Evolutionary conservation across 2,329 filamentous ascomycete species (phyloP), one percentile per base, ranked within the genome.

Genomic region (Alternaria brassicae): DNA sequence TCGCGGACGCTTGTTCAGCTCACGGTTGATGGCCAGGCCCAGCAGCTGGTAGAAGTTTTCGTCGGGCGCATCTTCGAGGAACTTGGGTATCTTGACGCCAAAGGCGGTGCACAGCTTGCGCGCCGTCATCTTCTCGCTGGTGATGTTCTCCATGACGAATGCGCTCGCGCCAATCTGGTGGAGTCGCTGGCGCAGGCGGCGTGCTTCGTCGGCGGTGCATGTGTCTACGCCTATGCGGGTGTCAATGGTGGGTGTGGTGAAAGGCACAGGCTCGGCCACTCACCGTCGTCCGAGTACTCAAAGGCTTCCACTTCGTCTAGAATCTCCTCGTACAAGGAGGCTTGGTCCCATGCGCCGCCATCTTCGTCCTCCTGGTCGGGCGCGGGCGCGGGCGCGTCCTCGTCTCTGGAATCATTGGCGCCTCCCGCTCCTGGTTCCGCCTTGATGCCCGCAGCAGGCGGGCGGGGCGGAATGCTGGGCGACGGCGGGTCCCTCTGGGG

Each of bases 91-190:
- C 37, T 86, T 83, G 68, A 97, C 87, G 60, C 89, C 89, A 81
- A 97, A 97, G 13, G 92, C 93, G 8, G 91, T 93, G 73, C 94
- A 88, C 28, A 97, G 83, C 78, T 92, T 94, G 79, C 90, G 92
- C 54, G 91, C 91, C 19, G 89, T 89, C 74, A 95, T 88, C 51
- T 83, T 83, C 30, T 88, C 88, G 53, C 84, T 84, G 63, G 75
- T 78, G 53, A 78, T 75, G 67, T 72, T 74, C 49, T 88, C 84
- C 68, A 87, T 82, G 72, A 91, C 88, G 76, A 97, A 96, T 61
- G 89, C 85, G 61, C 87, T 85, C 21, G 91, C 90, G n/a, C 93
- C 93, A 62, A 93, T 82, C 52, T 87, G 83, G 73, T 90, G 90
- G 59, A 97, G 83, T 63, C 90, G 85, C 69, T 89, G 85, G 66